phyloP scores from a whole-genome alignment of 2,329 filamentous ascomycete species.

The Fusarium buxicola region DNA sequence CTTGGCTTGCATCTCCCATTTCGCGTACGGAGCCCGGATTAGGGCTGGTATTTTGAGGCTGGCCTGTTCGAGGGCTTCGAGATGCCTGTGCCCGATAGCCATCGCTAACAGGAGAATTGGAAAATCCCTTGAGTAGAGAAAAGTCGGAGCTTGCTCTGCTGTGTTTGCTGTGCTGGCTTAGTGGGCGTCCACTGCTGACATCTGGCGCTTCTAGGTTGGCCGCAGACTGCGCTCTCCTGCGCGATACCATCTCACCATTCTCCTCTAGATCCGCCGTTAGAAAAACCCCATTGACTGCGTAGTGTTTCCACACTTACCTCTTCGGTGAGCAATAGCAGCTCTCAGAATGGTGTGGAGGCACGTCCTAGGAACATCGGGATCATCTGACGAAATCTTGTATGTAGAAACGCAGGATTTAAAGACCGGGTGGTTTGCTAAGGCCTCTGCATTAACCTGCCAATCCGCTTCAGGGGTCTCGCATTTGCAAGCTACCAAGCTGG shows the following conservation, averaged over 20 bases:
- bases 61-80: constrained; percentile 49
- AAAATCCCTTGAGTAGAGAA: constrained; percentile 67
- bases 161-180: constrained; percentile 73
- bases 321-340: constrained; percentile 73
- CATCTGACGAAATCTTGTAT: constrained; percentile 77
- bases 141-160: constrained; percentile 79
- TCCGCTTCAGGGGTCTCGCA: constrained; percentile 81
- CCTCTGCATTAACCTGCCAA: constrained; percentile 77
- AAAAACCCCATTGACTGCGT: neutral
- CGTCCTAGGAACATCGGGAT: constrained; percentile 77
- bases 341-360: constrained; percentile 82
- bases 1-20: constrained; percentile 32
- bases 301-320: constrained; percentile 63
- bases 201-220: constrained; percentile 70
- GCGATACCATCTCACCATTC: constrained; percentile 57
- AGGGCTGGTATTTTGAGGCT: constrained; percentile 32
- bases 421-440: constrained; percentile 69
- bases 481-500: constrained; percentile 88
- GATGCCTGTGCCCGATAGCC: constrained; percentile 48
- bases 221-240: constrained; percentile 70
- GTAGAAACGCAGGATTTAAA: constrained; percentile 78
- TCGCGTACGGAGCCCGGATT: constrained; percentile 25
- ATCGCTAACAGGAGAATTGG: constrained; percentile 59
- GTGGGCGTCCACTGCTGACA: constrained; percentile 60
- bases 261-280: constrained; percentile 49